phyloP scores from a whole-genome alignment of 2,329 filamentous ascomycete species.

The Exophiala phaeomuriformis region DNA sequence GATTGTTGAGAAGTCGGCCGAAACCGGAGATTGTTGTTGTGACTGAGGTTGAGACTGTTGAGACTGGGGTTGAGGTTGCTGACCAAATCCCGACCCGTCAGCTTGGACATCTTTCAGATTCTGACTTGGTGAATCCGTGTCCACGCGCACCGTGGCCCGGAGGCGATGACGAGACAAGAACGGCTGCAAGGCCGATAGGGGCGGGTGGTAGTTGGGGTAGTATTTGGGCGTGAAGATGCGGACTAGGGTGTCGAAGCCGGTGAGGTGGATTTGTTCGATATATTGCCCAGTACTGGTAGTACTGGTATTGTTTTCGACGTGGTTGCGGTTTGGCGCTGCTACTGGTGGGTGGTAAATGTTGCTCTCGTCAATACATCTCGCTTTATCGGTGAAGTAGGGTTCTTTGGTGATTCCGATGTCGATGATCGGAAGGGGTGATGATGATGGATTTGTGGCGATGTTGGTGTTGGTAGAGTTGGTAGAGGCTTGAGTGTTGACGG shows the following conservation, averaged over 20 bases:
- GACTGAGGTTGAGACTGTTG: no score
- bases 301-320: no score
- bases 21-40: no score
- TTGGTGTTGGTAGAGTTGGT: neutral
- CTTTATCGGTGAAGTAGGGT: constrained; percentile 45
- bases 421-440: constrained; percentile 30
- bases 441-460: neutral
- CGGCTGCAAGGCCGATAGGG: constrained; percentile 35
- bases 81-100: constrained; percentile 9
- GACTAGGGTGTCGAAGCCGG: constrained; percentile 44
- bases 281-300: no score
- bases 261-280: constrained; percentile 42
- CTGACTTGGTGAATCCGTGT: constrained; percentile 9
- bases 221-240: constrained; percentile 45
- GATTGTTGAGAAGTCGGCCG: constrained; percentile 8
- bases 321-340: no score
- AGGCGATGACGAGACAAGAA: constrained; percentile 40
- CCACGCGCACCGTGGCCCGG: constrained; percentile 37
- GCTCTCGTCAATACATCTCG: constrained; percentile 36
- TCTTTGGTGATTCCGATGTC: constrained; percentile 45
- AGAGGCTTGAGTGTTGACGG: neutral
- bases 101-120: constrained; percentile 35
- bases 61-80: no score
- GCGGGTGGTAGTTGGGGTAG: constrained; percentile 39
- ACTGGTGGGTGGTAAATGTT: constrained; percentile 30